Evolutionary conservation across 805 yeast genomes (phyloP).

Genomic region (Candida insectorum): DNA sequence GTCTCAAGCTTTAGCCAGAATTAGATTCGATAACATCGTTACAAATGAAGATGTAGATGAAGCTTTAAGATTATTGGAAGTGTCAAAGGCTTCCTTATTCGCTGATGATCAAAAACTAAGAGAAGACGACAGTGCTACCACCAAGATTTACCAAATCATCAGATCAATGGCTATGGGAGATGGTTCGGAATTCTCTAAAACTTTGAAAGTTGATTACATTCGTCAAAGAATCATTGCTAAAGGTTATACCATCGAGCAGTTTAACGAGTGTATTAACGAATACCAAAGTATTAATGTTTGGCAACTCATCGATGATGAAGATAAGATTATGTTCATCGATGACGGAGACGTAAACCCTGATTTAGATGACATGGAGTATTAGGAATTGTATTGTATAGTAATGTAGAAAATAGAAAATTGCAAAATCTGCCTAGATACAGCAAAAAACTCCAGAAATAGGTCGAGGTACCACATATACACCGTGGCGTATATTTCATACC

Average conservation of each 20-base stretch:
- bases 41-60: constrained; percentile 86
- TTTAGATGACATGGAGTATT: constrained; percentile 11
- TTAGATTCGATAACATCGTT: constrained; percentile 75
- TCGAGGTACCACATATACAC: too few species aligned
- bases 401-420: background rate
- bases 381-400: background rate
- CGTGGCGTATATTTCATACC: too few species aligned
- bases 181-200: constrained; percentile 22
- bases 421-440: background rate
- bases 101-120: constrained; percentile 47
- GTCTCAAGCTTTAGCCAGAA: constrained; percentile 91
- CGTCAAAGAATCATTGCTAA: constrained; percentile 66
- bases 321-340: constrained; percentile 51
- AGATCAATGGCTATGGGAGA: constrained; percentile 50
- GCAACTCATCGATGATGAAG: constrained; percentile 72
- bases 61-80: constrained; percentile 81
- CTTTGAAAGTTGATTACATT: constrained; percentile 46
- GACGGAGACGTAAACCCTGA: constrained; percentile 17
- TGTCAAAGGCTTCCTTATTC: constrained; percentile 77
- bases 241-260: constrained; percentile 80
- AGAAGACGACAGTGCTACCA: constrained; percentile 63
- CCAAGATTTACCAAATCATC: constrained; percentile 71
- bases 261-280: constrained; percentile 70
- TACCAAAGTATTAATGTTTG: constrained; percentile 72
- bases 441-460: background rate